Evolutionary conservation across 2,329 filamentous ascomycete species (phyloP).

Genomic region (Fusarium sp.): DNA sequence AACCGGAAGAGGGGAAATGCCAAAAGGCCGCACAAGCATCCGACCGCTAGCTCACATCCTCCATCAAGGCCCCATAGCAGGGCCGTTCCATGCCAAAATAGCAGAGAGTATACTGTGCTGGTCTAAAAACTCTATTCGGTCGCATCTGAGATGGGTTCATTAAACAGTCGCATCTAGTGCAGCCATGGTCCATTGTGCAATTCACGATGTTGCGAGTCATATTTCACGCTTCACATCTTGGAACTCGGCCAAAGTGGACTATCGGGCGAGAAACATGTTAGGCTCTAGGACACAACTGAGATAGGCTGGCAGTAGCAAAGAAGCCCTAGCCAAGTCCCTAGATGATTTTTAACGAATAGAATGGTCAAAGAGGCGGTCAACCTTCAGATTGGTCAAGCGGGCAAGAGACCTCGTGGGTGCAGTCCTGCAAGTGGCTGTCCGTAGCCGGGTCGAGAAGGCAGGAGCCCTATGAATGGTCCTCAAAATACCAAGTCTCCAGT

Average conservation of each 20-base stretch:
- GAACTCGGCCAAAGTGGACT: slow-evolving; percentile 21
- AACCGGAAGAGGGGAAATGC: slow-evolving; percentile 39
- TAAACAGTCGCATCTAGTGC: slow-evolving; percentile 44
- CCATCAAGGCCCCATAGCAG: slow-evolving; percentile 39
- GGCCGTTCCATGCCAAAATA: slow-evolving; percentile 39
- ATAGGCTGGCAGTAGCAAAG: slow-evolving; percentile 22
- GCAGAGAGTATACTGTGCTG: slow-evolving; percentile 42
- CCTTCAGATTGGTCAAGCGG: slow-evolving; percentile 40
- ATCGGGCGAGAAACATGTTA: slow-evolving; percentile 26
- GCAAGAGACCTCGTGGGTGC: slow-evolving; percentile 33
- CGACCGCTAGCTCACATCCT: slow-evolving; percentile 35
- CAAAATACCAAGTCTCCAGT: slow-evolving; percentile 31
- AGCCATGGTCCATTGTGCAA: slow-evolving; percentile 34
- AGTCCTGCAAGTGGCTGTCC: slow-evolving; percentile 39
- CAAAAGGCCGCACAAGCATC: slow-evolving; percentile 40
- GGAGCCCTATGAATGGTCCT: slow-evolving; percentile 31
- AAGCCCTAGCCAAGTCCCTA: slow-evolving; percentile 25
- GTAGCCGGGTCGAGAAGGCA: slow-evolving; percentile 39
- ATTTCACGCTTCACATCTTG: slow-evolving; percentile 31
- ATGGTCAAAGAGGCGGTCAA: slow-evolving; percentile 44
- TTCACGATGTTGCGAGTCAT: slow-evolving; percentile 41
- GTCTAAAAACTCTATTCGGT: slow-evolving; percentile 42
- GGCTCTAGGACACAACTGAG: slow-evolving; percentile 30
- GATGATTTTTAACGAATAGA: slow-evolving; percentile 37
- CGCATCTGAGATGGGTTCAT: slow-evolving; percentile 43